Percentiles rank a stretch among this genome's conserved stretches.
Conservation (phyloP, 805 yeast species). For the Schizosaccharomyces lindneri region DNA sequence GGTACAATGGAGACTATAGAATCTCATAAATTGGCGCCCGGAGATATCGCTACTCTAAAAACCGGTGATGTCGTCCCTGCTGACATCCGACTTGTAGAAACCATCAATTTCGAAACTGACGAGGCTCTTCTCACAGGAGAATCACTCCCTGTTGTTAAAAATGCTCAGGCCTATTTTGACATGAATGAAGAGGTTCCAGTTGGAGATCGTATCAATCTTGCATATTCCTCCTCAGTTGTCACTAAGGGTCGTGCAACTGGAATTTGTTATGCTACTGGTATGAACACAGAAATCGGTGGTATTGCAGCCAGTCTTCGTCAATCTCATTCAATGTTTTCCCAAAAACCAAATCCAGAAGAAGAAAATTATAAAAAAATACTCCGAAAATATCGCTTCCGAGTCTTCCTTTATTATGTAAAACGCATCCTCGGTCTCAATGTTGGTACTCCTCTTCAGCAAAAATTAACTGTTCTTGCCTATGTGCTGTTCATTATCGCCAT, state of each 20-base stretch:
- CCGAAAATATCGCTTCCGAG: background rate
- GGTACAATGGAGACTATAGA: constrained; percentile 33
- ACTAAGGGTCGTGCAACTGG: constrained; percentile 56
- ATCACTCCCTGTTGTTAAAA: constrained; percentile 37
- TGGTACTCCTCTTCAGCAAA: constrained; percentile 65
- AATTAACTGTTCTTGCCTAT: constrained; percentile 53
- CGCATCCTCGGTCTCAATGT: constrained; percentile 47
- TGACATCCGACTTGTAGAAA: constrained; percentile 33
- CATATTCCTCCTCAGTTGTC: constrained; percentile 40
- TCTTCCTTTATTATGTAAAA: constrained; percentile 22
- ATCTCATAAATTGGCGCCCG: constrained; percentile 45
- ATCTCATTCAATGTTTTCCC: constrained; percentile 19
- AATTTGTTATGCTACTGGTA: constrained; percentile 41
- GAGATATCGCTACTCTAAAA: constrained; percentile 36
- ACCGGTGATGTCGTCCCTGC: constrained; percentile 64
- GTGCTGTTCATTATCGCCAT: constrained; percentile 52
- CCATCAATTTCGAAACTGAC: constrained; percentile 44
- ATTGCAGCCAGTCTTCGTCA: constrained; percentile 37
- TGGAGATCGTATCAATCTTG: constrained; percentile 54
- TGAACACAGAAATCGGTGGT: constrained; percentile 47
- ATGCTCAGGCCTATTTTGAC: constrained; percentile 19
- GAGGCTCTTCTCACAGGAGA: constrained; percentile 46
- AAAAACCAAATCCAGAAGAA: constrained; percentile 20
- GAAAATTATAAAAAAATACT: background rate
- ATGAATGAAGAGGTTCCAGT: constrained; percentile 22